Conservation (phyloP, 2,329 filamentous ascomycete genomes). For the Helotiales sp. region DNA sequence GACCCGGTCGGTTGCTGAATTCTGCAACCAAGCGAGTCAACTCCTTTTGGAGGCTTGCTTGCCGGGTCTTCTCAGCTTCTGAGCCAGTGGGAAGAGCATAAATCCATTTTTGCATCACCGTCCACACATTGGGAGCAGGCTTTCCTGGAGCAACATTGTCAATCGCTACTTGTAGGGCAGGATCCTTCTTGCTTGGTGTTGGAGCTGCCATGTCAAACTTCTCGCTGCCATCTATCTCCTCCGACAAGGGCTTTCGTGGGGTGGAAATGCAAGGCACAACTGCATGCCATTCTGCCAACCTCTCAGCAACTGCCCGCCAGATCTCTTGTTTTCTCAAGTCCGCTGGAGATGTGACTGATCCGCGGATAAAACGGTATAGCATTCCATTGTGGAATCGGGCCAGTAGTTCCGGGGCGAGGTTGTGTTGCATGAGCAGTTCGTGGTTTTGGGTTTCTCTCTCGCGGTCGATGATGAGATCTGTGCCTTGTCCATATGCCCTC, state of each 20-base stretch:
- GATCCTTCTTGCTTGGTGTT: conserved; percentile 43
- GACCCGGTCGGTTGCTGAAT: conserved; percentile 76
- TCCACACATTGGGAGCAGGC: conserved; percentile 87
- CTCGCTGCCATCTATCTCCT: conserved; percentile 47
- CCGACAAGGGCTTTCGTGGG: conserved; percentile 33
- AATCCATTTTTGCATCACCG: conserved; percentile 96
- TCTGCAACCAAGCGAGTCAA: conserved; percentile 70
- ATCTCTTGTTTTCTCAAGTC: conserved; percentile 78
- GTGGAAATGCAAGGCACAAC: conserved; percentile 62
- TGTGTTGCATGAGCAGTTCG: conserved; percentile 81
- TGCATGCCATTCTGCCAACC: conserved; percentile 93
- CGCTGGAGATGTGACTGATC: conserved; percentile 77
- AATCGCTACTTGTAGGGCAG: conserved; percentile 50
- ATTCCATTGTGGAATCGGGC: conserved; percentile 96
- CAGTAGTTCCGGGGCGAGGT: conserved; percentile 83
- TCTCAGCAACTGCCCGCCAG: conserved; percentile 81
- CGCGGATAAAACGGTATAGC: conserved; percentile 88
- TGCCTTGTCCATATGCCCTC: conserved; percentile 92
- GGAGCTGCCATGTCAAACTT: conserved; percentile 37
- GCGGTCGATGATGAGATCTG: conserved; percentile 93
- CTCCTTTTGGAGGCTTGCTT: conserved; percentile 74
- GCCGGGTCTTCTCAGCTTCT: conserved; percentile 69
- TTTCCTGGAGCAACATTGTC: conserved; percentile 65
- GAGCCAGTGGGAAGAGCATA: conserved; percentile 78
- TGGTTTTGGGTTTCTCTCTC: conserved; percentile 82